A percentile compares a stretch with the other conserved stretches of the same genome.
These are phyloP conservation scores for Coniella vitis DNA, from an alignment of 2,329 filamentous ascomycete species.

Conservation along the genomic window DNA sequence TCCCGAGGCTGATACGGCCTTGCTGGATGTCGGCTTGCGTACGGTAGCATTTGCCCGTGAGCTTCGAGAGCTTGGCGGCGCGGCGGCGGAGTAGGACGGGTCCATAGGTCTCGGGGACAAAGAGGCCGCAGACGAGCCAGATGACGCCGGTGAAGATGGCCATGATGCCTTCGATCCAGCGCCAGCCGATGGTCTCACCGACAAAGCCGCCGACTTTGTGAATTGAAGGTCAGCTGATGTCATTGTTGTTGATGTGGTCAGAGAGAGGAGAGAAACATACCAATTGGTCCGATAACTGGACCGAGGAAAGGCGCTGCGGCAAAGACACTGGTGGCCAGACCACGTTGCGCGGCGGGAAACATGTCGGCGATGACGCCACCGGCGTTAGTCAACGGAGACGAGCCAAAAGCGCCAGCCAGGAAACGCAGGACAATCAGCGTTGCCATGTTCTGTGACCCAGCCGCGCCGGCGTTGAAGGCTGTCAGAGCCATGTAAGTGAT, in stretches of 20 bases:
- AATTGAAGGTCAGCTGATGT: neutral
- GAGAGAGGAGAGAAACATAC: neutral
- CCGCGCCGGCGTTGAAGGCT: constrained; percentile 54
- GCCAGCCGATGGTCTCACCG: constrained; percentile 52
- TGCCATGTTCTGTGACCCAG: constrained; percentile 49
- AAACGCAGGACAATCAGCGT: constrained; percentile 63
- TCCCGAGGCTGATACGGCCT: constrained; percentile 34
- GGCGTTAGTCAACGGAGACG: constrained; percentile 55
- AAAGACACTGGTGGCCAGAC: constrained; percentile 53
- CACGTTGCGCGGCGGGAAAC: constrained; percentile 47
- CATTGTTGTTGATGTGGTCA: constrained; percentile 25
- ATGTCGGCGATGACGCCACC: constrained; percentile 60
- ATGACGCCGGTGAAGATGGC: constrained; percentile 53
- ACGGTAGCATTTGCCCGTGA: constrained; percentile 49
- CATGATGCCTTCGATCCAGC: constrained; percentile 58
- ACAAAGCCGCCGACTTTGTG: constrained; percentile 51
- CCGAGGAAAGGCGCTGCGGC: constrained; percentile 59
- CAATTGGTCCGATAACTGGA: constrained; percentile 39
- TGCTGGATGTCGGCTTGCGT: constrained; percentile 40
- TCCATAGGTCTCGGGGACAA: constrained; percentile 55
- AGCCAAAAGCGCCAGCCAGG: constrained; percentile 57
- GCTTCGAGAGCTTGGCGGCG: constrained; percentile 41
- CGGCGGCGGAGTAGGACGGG: constrained; percentile 49
- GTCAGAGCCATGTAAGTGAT: constrained; percentile 51
- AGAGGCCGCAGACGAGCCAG: constrained; percentile 45